Conservation (phyloP, 2,329 filamentous ascomycete species). For the Allantophomopsis cytisporea region DNA sequence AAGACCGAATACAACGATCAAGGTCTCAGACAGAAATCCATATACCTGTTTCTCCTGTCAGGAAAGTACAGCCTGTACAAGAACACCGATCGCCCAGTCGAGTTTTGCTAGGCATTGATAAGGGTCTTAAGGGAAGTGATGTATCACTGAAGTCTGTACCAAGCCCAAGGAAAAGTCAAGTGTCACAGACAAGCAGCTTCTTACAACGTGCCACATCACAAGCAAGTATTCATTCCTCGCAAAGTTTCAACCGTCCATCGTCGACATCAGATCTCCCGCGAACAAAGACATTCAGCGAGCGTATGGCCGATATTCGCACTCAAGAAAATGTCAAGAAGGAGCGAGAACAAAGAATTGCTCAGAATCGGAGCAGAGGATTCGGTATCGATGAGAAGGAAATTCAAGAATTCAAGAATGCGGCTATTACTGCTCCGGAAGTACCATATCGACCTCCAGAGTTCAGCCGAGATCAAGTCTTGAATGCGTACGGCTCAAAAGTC, state of each 20-base stretch:
- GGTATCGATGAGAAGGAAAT: constrained; percentile 42
- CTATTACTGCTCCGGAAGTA: constrained; percentile 36
- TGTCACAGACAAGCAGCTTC: constrained; percentile 23
- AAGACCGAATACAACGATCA: constrained; percentile 11
- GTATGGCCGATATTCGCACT: constrained; percentile 57
- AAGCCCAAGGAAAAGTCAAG: constrained; percentile 24
- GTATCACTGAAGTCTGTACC: constrained; percentile 71
- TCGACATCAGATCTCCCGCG: constrained; percentile 10
- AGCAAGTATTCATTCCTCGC: constrained; percentile 7
- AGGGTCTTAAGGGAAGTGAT: constrained; percentile 67
- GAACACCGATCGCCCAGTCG: constrained; percentile 65
- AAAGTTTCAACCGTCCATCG: constrained; percentile 6
- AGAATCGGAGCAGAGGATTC: constrained; percentile 40
- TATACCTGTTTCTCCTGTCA: constrained; percentile 65
- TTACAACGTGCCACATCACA: constrained; percentile 26
- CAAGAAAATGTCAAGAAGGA: constrained; percentile 38
- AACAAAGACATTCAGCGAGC: constrained; percentile 64
- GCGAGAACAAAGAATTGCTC: constrained; percentile 35
- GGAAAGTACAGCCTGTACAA: constrained; percentile 32
- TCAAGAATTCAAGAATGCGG: constrained; percentile 43
- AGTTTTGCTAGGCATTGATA: constrained; percentile 77
- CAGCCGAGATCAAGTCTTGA: constrained; percentile 47
- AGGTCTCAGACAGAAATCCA: constrained; percentile 36
- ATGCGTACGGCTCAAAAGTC: constrained; percentile 16
- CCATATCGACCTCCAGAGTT: constrained; percentile 36